Evolutionary conservation across 2,329 filamentous ascomycete genomes (phyloP), one percentile per base, ranked within the genome.

Genomic region (Fonsecaea pedrosoi): DNA sequence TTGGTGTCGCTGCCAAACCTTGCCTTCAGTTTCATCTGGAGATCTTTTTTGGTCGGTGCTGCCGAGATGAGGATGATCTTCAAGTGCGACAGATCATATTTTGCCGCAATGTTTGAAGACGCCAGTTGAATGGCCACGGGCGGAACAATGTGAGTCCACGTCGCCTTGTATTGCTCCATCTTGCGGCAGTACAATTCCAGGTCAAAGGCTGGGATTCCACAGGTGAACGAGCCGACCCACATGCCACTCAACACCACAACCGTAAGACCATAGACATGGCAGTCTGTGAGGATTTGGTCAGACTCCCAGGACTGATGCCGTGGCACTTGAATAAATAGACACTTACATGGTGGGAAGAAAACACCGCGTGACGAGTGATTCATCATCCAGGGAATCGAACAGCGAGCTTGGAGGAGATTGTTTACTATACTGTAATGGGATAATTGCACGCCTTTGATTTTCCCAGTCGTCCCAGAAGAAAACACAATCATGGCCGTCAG

Each of bases 41-140:
- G 74, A 1, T 86, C 84, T 25, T 78, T 78, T 0, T 84, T 83
- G 60, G 89, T 77, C 0, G 87, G 86, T 1, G 87, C 87, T 0
- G 85, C 86, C 0, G 86, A 86, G 0, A 80, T 78, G 0, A 83
- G 73, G 0, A 84, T 85, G 2, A 80, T 73, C 37, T 81, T 75
- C 18, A 88, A 74, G 0, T 76, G 75, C 34, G 80, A 80, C 62
- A 89, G 85, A 54, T 88, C 85, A 60, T 86, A 82, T 8, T 78
- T 85, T 1, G 87, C 85, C 0, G 79, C 74, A 0, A 84, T 81
- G 35, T 79, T 53, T 3, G 67, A 81, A 73, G 87, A 88, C 5
- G 85, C 84, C 62, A 90, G 85, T 21, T 83, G 79, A 15, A 88
- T 80, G 71, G 81, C 87, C 64, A 89, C 85, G 0, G 87, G 86